A percentile compares a stretch with the other conserved stretches of the same genome.
These are phyloP conservation scores for Kandelia obovata DNA, from an alignment of 345 rosid genomes.

Conservation along the genomic window DNA sequence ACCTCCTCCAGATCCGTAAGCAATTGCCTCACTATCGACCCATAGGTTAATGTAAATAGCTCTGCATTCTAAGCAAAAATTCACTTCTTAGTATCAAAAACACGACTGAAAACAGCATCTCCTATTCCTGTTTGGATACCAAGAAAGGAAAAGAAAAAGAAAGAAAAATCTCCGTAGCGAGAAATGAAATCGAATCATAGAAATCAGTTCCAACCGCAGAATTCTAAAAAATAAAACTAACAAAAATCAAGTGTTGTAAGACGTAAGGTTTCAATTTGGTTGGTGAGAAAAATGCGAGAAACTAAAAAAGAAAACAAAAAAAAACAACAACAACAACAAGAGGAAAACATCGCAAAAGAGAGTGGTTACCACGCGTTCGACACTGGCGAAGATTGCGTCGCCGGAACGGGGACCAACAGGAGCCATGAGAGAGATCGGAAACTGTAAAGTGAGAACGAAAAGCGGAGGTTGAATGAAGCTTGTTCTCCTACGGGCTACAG, in stretches of 20 bases:
- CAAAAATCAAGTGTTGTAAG: neutral
- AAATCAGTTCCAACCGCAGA: neutral
- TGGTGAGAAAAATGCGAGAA: neutral
- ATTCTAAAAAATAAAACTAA: neutral
- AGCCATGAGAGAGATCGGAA: slow-evolving; percentile 44
- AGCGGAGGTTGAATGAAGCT: neutral
- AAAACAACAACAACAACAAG: neutral
- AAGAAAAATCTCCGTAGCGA: neutral
- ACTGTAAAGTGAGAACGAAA: neutral
- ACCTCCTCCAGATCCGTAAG: slow-evolving; percentile 94
- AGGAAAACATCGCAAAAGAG: neutral
- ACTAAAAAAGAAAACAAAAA: neutral
- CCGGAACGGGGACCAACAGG: slow-evolving; percentile 81
- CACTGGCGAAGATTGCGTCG: slow-evolving; percentile 83
- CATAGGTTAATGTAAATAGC: slow-evolving; percentile 87
- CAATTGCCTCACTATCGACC: slow-evolving; percentile 84
- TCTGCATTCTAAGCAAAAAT: slow-evolving; percentile 65
- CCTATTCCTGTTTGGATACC: neutral
- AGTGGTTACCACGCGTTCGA: slow-evolving; percentile 72
- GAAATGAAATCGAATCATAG: neutral
- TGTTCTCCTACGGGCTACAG: no score
- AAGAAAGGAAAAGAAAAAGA: slow-evolving; percentile 2
- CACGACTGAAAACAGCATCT: slow-evolving; percentile 5
- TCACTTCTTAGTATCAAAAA: slow-evolving; percentile 7
- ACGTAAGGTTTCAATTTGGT: neutral